These are phyloP conservation scores for Pterocarpus macrocarpus DNA, from an alignment of 306 rosid species.

Conservation along the genomic window DNA sequence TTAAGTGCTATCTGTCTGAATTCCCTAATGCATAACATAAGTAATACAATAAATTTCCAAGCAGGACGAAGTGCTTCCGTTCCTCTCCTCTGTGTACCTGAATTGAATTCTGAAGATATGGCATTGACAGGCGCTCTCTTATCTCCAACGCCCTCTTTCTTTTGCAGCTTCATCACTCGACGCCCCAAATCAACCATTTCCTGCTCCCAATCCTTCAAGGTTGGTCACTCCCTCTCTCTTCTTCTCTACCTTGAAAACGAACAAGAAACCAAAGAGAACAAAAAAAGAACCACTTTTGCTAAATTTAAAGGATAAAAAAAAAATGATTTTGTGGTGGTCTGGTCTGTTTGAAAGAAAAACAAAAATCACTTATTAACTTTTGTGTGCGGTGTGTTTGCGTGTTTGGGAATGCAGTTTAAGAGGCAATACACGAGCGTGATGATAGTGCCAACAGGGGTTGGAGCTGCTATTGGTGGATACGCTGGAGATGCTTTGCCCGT, in stretches of 20 bases:
- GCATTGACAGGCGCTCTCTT: constrained; percentile 42
- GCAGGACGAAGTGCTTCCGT: too few species aligned
- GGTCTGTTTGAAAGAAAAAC: neutral
- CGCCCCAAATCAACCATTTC: constrained; percentile 43
- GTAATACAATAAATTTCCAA: neutral
- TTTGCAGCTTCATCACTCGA: constrained; percentile 23
- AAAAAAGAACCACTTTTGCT: neutral
- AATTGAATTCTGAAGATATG: constrained; percentile 44
- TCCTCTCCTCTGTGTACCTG: too few species aligned
- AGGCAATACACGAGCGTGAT: constrained; percentile 85
- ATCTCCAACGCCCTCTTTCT: constrained; percentile 46
- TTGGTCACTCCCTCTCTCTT: constrained; percentile 50
- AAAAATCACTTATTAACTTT: too few species aligned
- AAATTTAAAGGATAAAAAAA: neutral
- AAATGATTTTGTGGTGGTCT: neutral
- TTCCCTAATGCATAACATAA: neutral
- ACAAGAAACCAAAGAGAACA: neutral
- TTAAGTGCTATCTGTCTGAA: too few species aligned
- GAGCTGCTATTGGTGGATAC: constrained; percentile 90
- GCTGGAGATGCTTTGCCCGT: constrained; percentile 93
- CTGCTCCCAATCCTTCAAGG: constrained; percentile 62
- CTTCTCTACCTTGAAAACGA: neutral
- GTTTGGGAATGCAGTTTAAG: constrained; percentile 58
- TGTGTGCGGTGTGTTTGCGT: neutral
- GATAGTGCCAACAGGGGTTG: constrained; percentile 86